Base-by-base conservation (phyloP, 176 grass and related monocot species). In the Carex scoparia region DNA sequence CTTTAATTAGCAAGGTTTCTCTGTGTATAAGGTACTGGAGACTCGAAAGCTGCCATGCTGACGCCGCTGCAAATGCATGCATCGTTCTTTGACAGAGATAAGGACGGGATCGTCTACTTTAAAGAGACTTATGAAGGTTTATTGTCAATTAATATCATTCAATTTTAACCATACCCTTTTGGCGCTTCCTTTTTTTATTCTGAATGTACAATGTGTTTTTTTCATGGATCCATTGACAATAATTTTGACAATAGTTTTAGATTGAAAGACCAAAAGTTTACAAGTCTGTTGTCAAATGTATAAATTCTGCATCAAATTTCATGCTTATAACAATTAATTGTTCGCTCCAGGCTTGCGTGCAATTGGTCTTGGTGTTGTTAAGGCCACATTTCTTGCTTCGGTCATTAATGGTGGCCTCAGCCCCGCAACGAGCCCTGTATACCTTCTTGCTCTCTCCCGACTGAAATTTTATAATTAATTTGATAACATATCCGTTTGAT, bases 101-200 rank as follows among this genome's bases (percentile, higher is more conserved):
- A 91, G n/a, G 85, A 95, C 38, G 90, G 83, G 4, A 16, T 92
- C 54, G 84, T 92, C 64, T 90, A 86, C 54, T 61, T 74, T 7
- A 65, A 78, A 27, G 93, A 95, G 80, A 73, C 91, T 1, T 92
- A 84, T 76, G 82, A 86, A 89, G 87, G 93, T n/a, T 73, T 88
- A 32, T 44, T 51, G 37, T 27, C 10, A 19, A n/a, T 51, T 10
- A 38, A 58, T 61, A 40, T 11, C 0, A 28, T 57, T 23, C 10
- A 49, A 28, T 28, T 19, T 58, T 57, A 3, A 23, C 23, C 18
- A 54, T 57, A 71, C 10, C 15, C 1, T 14, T 5, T 40, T 4
- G 23, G 23, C 23, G 23, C 23, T 23, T 4, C 1, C 4, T 4
- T 44, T 66, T 32, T 0, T 48, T 19, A 35, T 54, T 53, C 9